Conservation (phyloP, 108 stramenopile genomes). For the Cyclostephanos tholiformis region DNA sequence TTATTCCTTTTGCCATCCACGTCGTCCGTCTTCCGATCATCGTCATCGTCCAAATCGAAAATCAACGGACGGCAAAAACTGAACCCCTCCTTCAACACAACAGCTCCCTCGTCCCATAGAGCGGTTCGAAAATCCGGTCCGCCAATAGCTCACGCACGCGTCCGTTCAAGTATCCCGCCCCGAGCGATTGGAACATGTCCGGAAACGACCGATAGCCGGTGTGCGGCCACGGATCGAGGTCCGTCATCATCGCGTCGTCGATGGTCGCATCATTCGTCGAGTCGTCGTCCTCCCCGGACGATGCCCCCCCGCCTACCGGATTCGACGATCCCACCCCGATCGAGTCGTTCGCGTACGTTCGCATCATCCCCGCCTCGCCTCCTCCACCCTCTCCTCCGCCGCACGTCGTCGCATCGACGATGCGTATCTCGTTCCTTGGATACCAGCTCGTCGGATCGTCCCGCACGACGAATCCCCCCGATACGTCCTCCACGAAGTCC, state of each 20-base stretch:
- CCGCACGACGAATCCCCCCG: constrained; percentile 39
- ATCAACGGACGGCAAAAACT: constrained; percentile 51
- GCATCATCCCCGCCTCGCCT: not conserved
- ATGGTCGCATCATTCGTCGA: not conserved
- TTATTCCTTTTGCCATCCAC: not conserved
- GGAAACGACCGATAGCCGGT: constrained; percentile 43
- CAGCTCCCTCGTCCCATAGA: constrained; percentile 58
- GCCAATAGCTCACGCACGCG: constrained; percentile 59
- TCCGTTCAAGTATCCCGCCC: constrained; percentile 68
- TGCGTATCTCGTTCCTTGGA: constrained; percentile 8
- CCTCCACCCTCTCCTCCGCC: not conserved
- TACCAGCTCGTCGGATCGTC: constrained; percentile 52
- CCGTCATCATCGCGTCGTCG: constrained; percentile 1
- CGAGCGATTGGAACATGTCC: constrained; percentile 56
- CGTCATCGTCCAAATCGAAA: constrained; percentile 18
- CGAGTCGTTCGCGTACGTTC: not conserved
- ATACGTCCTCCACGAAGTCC: constrained; percentile 65
- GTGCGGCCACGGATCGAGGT: constrained; percentile 57
- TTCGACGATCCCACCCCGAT: not conserved
- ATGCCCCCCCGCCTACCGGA: not conserved
- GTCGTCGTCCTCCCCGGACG: not conserved
- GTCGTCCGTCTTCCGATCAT: not conserved
- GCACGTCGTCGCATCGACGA: not conserved
- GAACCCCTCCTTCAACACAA: constrained; percentile 73
- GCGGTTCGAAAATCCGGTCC: constrained; percentile 60